A percentile compares a stretch with the other conserved stretches of the same genome.
Evolutionary conservation across 768 basidiomycete species (phyloP).

Genomic region (Sporobolomyces phaffii): DNA sequence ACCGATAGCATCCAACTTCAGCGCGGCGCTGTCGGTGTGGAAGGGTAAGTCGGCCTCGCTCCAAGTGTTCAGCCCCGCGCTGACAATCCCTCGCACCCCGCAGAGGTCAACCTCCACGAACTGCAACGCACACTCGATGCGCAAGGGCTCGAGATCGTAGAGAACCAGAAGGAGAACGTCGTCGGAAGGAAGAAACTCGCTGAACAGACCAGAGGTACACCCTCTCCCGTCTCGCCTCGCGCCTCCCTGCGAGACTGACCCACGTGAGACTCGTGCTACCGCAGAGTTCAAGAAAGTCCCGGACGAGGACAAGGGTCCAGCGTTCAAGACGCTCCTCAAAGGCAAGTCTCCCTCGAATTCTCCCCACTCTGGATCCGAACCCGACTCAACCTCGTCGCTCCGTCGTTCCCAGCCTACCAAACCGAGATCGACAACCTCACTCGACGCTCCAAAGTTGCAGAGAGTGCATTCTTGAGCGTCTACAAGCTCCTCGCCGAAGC

Average conservation of each 20-base stretch:
- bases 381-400: background rate
- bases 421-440: slow-evolving; percentile 93
- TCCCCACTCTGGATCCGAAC: background rate
- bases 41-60: slow-evolving; percentile 56
- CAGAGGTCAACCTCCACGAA: slow-evolving; percentile 80
- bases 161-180: slow-evolving; percentile 96
- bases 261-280: too few relatives aligned
- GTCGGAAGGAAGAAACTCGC: slow-evolving; percentile 88
- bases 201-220: slow-evolving; percentile 86
- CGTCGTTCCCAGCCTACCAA: slow-evolving; percentile 68
- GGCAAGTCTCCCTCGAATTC: slow-evolving; percentile 49
- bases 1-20: slow-evolving; percentile 56
- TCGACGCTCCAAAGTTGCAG: slow-evolving; percentile 80
- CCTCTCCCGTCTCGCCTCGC: background rate
- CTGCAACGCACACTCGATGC: slow-evolving; percentile 87
- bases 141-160: slow-evolving; percentile 86
- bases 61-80: slow-evolving; percentile 14
- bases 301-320: slow-evolving; percentile 76
- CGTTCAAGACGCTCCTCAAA: slow-evolving; percentile 86
- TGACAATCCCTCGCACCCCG: background rate
- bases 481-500: slow-evolving; percentile 96
- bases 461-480: slow-evolving; percentile 91
- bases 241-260: background rate
- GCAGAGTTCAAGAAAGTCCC: slow-evolving; percentile 93
- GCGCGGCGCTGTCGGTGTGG: slow-evolving; percentile 87